Base-by-base conservation (phyloP, 2,329 filamentous ascomycete species). In the Ascochyta fabae region DNA sequence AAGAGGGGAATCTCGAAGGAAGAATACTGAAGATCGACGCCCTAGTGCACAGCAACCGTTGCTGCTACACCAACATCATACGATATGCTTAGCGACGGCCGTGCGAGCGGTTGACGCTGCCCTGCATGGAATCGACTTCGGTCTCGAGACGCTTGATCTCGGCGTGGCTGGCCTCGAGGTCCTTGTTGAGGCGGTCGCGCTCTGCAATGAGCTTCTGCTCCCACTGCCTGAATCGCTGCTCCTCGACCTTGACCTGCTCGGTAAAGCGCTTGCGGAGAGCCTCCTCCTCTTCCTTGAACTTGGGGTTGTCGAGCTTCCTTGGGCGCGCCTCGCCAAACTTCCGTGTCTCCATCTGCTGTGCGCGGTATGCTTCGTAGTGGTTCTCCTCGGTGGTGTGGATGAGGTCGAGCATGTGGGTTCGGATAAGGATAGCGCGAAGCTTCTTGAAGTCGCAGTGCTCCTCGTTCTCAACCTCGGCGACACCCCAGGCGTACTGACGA, bases 381-480 rank as follows among this genome's bases (percentile, higher is more conserved):
- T 92, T 88, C 84, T 99, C 95, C 82, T 99, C 95, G 68, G 95
- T 99, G 63, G 96, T 99, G 84, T 99, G 95, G 77, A 99, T 99
- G 64, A 99, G 90, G 77, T 99, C 95, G 72, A 99, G 88, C 95
- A 99, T 99, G 84, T 99, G 95, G 46, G 94, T 97, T 79, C 95
- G 92, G 83, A 99, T 98, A 67, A 99, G 85, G 73, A 99, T 98
- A 44, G 94, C 96, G 72, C 95, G 93, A 62, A 99, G 90, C 85
- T 99, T 99, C 90, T 99, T 99, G 86, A 99, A 99, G 81, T 99
- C 95, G 81, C 95, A 99, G 85, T 99, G 95, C 77, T 99, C 95
- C 82, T 99, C 95, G 76, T 99, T 99, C 86, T 99, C 95, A 48
- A 99, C 95, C 80, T 99, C 95, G 60, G 95, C 95, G 71, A 99